Percentiles rank a stretch among this genome's conserved stretches.
These are phyloP conservation scores for Phalaenopsis equestris DNA, from an alignment of 106 monocot species.

Conservation along the genomic window DNA sequence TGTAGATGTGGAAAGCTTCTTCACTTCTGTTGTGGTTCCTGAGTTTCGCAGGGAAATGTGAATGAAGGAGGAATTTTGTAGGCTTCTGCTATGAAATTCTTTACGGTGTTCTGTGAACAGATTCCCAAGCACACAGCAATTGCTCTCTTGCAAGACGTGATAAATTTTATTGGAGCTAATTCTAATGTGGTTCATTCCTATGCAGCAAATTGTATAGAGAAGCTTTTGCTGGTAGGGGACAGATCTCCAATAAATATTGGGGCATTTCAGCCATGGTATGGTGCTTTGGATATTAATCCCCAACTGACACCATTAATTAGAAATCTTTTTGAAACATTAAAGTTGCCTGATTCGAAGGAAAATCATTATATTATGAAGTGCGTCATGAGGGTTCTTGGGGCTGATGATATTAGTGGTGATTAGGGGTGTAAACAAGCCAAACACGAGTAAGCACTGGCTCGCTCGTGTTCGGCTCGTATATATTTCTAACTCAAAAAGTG, in stretches of 20 bases:
- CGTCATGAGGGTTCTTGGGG: constrained; percentile 72
- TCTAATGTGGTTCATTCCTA: constrained; percentile 98
- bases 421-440: too few relatives aligned
- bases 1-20: constrained; percentile 78
- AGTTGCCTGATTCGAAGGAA: constrained; percentile 86
- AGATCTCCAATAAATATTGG: constrained; percentile 20
- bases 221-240: constrained; percentile 77
- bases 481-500: too few relatives aligned
- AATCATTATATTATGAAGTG: constrained; percentile 97
- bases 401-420: constrained; percentile 44
- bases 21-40: constrained; percentile 65
- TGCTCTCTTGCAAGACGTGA: constrained; percentile 53
- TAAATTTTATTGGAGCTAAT: constrained; percentile 49
- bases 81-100: constrained; percentile 84
- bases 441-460: too few relatives aligned
- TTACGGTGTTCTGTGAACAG: constrained; percentile 66
- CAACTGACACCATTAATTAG: constrained; percentile 42
- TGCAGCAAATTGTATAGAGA: constrained; percentile 94
- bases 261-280: constrained; percentile 27
- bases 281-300: constrained; percentile 51
- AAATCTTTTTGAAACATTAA: constrained; percentile 60
- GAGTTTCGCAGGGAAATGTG: constrained; percentile 58
- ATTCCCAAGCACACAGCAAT: constrained; percentile 60
- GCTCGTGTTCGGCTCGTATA: too few relatives aligned
- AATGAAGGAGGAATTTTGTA: constrained; percentile 69